These are phyloP conservation scores for Eucalyptus dawsonii DNA, from an alignment of 345 rosid species.

Conservation along the genomic window DNA sequence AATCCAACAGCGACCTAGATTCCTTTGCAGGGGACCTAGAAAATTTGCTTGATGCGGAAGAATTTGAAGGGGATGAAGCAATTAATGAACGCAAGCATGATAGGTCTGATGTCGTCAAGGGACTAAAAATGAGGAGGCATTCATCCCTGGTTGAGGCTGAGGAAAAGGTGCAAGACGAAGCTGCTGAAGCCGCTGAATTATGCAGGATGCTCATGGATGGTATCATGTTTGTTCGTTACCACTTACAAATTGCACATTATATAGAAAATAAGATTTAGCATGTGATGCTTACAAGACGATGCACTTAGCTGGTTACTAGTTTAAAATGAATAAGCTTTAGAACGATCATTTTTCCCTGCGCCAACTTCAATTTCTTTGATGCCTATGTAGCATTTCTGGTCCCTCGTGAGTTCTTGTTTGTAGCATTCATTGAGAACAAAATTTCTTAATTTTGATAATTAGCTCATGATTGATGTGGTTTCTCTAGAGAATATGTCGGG, in stretches of 20 bases:
- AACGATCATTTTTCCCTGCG: neutral
- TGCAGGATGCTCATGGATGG: slow-evolving; percentile 95
- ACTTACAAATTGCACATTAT: neutral
- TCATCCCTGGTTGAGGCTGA: slow-evolving; percentile 71
- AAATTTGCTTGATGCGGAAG: slow-evolving; percentile 97
- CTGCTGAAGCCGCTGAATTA: slow-evolving; percentile 84
- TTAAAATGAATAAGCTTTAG: neutral
- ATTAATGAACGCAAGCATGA: slow-evolving; percentile 46
- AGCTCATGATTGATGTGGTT: neutral
- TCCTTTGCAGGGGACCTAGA: slow-evolving; percentile 98
- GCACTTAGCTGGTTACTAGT: neutral
- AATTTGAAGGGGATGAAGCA: slow-evolving; percentile 73
- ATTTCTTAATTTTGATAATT: neutral
- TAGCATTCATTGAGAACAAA: neutral
- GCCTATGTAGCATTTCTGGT: neutral
- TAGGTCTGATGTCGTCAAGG: slow-evolving; percentile 75
- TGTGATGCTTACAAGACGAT: neutral
- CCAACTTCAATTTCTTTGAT: neutral
- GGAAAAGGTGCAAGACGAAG: slow-evolving; percentile 96
- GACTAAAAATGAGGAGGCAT: slow-evolving; percentile 83
- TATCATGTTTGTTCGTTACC: slow-evolving; percentile 5
- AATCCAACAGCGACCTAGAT: slow-evolving; percentile 94
- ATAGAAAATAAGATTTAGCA: neutral
- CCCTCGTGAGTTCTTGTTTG: neutral
- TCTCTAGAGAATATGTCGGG: neutral